Base-by-base conservation (phyloP, 352 stramenopile species). In the Pythium chondricola region DNA sequence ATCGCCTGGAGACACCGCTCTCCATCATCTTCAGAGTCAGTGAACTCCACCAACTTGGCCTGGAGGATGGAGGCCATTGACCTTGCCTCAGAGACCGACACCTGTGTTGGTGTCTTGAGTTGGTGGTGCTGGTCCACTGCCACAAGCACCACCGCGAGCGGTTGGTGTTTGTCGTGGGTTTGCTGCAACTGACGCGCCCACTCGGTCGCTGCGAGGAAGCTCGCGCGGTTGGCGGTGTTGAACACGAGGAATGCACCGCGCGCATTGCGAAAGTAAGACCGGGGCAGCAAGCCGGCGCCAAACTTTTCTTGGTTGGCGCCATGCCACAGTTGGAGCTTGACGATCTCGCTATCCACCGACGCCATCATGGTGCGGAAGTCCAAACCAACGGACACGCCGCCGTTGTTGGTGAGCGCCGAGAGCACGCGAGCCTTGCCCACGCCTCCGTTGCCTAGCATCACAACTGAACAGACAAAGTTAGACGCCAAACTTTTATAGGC, bases 301-400 rank as follows among this genome's bases (percentile, higher is more conserved):
- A 72, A 72, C 42, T 69, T 63, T 27, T 78, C 66, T 39, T 83
- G 71, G 2, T 61, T 58, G 6, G 71, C 71, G 4, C 68, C 78
- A 48, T 83, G 60, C 71, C 71, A 83, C 2, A 83, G 50, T 32
- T 80, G 68, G 18, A 83, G 41, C 51, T 83, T 77, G 25, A 77
- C 31, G 6, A 70, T 63, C 22, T 58, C 57, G 21, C 52, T 39
- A 20, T 56, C 48, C 18, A 75, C 22, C 9, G 51, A 43, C 4
- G 68, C 55, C 45, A 78, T 65, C 26, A 53, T 61, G 7, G 68
- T 60, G 16, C 69, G 36, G 29, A 70, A 80, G 35, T 78, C 69
- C 9, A 41, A n/a, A 27, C 25, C 38, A 18, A 6, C 36, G 14
- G 48, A 4, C 6, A 36, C n/a, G 27, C 20, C 9, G 24, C 3